These are phyloP conservation scores for Psidium guajava DNA, from an alignment of 345 rosid genomes.

Conservation along the genomic window DNA sequence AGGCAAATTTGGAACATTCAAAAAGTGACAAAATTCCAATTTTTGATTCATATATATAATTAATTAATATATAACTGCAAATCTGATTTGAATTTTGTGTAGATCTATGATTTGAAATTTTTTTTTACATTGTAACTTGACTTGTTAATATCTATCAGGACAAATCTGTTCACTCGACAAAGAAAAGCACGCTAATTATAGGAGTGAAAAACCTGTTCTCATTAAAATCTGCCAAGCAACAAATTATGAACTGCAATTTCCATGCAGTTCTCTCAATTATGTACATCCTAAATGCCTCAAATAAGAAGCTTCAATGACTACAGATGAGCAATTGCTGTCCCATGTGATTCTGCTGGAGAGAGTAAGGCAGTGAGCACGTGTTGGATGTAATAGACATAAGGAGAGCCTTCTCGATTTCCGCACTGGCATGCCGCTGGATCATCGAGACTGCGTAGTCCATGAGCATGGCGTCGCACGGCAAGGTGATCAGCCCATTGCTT, in stretches of 20 bases:
- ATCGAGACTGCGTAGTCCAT: slow-evolving; percentile 8
- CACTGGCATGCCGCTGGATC: neutral
- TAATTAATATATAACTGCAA: neutral
- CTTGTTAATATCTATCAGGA: neutral
- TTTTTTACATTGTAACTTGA: neutral
- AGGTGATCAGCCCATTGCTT: slow-evolving; percentile 13
- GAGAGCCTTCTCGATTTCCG: neutral
- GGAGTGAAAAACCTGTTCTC: neutral
- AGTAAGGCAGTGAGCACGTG: neutral
- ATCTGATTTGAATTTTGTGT: too few species aligned
- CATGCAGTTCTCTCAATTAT: neutral
- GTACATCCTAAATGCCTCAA: neutral
- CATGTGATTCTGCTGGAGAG: neutral
- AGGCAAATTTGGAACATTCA: neutral
- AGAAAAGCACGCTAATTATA: neutral
- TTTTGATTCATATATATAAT: too few species aligned
- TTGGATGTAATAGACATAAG: neutral
- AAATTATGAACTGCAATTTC: neutral
- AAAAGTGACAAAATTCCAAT: neutral
- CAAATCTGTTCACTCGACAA: neutral
- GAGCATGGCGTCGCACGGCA: slow-evolving; percentile 18
- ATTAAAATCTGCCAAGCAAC: neutral
- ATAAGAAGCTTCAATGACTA: neutral
- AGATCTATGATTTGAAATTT: neutral
- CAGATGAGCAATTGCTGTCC: neutral